Evolutionary conservation across 2,329 filamentous ascomycete genomes (phyloP).

Genomic region (Fusarium citri): DNA sequence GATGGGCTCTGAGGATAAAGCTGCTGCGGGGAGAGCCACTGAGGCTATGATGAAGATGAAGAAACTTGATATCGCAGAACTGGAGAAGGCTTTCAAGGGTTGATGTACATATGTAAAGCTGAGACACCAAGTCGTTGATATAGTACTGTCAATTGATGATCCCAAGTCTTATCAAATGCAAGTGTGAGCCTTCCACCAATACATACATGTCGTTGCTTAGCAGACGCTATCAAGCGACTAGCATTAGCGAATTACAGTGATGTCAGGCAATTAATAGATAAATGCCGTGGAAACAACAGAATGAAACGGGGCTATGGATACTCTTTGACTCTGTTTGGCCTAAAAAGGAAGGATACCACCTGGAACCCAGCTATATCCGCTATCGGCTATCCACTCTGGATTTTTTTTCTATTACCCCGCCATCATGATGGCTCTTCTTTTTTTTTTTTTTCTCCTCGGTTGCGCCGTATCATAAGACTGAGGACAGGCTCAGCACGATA

Average conservation of each 20-base stretch:
- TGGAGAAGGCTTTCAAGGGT: slow-evolving; percentile 51
- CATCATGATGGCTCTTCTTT: background rate
- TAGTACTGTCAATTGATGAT: background rate
- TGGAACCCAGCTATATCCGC: background rate
- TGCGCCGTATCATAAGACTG: background rate
- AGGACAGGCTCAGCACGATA: background rate
- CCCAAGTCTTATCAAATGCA: background rate
- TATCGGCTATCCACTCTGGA: slow-evolving; percentile 6
- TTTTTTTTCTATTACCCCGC: slow-evolving; percentile 4
- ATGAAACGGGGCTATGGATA: background rate
- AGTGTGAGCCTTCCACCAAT: background rate
- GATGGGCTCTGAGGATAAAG: slow-evolving; percentile 51
- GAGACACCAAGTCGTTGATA: background rate
- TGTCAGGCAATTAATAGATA: background rate
- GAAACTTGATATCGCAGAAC: slow-evolving; percentile 56
- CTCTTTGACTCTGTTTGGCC: background rate
- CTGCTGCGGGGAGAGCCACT: slow-evolving; percentile 47
- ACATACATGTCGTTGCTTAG: background rate
- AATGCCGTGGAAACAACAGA: background rate
- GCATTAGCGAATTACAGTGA: background rate
- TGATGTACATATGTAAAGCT: background rate
- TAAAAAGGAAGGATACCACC: background rate
- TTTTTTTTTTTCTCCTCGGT: background rate
- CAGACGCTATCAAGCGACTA: background rate
- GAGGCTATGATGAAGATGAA: slow-evolving; percentile 56